Evolutionary conservation across 306 rosid genomes (phyloP).

Genomic region (Canavalia gladiata): DNA sequence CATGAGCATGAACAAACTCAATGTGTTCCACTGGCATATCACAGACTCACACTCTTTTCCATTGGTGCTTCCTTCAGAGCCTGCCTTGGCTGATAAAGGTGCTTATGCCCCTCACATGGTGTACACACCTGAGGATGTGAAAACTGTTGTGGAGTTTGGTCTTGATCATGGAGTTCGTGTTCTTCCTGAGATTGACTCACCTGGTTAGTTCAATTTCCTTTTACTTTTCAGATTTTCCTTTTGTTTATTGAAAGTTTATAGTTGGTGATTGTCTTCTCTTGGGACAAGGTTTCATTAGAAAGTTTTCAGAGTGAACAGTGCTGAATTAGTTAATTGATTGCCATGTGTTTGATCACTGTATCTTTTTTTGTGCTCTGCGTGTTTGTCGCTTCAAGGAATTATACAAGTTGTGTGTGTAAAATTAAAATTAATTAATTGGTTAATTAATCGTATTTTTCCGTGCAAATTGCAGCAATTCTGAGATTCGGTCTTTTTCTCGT

Average conservation of each 20-base stretch:
- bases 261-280: background rate
- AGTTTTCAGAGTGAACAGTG: background rate
- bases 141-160: constrained; percentile 69
- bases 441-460: background rate
- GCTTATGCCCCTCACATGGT: constrained; percentile 79
- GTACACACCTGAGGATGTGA: constrained; percentile 71
- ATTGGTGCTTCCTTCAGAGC: constrained; percentile 75
- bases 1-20: constrained; percentile 84
- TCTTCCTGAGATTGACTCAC: constrained; percentile 87
- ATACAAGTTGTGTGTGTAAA: background rate
- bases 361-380: background rate
- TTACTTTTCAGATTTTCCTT: background rate
- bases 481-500: too few species aligned
- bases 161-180: constrained; percentile 85
- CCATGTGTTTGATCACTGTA: background rate
- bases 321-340: background rate
- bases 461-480: background rate
- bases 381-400: background rate
- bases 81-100: constrained; percentile 73
- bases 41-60: constrained; percentile 94
- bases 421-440: background rate
- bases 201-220: constrained; percentile 61
- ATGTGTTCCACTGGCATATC: constrained; percentile 92
- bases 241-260: background rate
- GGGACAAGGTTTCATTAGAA: background rate